Percentiles rank a stretch among this genome's conserved stretches.
phyloP scores from a whole-genome alignment of 179 eudicot species.

The Actinidia arguta region DNA sequence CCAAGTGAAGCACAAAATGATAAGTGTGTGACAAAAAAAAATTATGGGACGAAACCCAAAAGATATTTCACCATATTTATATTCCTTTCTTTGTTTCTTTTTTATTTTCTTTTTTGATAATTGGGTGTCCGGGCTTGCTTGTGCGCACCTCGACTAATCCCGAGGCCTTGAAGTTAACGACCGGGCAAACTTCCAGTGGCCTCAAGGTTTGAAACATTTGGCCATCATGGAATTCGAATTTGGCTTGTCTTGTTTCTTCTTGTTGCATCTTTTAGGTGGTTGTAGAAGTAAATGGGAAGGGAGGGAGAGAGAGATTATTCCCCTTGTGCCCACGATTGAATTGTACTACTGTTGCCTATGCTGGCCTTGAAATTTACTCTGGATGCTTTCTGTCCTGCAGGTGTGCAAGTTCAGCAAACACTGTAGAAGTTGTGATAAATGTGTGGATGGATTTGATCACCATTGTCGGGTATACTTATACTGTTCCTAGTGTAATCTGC shows the following conservation, averaged over 20 bases:
- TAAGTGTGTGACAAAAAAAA: not conserved
- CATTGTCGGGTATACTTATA: conserved; percentile 83
- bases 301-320: not conserved
- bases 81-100: not conserved
- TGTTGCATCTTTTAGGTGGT: not conserved
- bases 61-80: not conserved
- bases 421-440: conserved; percentile 98
- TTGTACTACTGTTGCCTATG: not conserved
- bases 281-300: not conserved
- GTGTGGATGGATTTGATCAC: conserved; percentile 98
- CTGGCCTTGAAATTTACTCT: too few relatives aligned
- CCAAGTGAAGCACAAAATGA: not conserved
- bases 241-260: not conserved
- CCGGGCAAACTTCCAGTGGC: too few relatives aligned
- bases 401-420: conserved; percentile 97
- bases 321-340: not conserved
- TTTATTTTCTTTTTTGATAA: not conserved
- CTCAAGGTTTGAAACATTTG: too few relatives aligned
- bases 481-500: conserved; percentile 5
- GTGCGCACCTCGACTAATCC: too few relatives aligned
- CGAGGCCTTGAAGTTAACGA: too few relatives aligned
- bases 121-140: too few relatives aligned
- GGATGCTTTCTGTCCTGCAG: conserved; percentile 45
- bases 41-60: not conserved
- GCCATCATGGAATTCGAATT: too few relatives aligned